Evolutionary conservation across 2,329 filamentous ascomycete species (phyloP).

Genomic region (Bertia moriformis): DNA sequence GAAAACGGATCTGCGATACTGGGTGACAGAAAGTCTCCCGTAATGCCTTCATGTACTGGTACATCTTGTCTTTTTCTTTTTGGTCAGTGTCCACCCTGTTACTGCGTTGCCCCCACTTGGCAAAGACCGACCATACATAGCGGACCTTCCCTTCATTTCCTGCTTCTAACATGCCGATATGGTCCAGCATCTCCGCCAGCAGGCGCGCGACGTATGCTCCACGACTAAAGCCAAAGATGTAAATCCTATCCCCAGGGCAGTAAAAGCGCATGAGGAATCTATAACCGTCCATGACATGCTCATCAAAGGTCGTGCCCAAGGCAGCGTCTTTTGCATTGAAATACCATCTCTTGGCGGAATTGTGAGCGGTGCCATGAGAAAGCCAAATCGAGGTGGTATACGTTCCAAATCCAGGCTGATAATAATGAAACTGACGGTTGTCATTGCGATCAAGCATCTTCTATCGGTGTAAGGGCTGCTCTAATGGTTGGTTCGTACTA

Average conservation of each 20-base stretch:
- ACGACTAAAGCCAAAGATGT: slow-evolving; percentile 33
- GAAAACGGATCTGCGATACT: slow-evolving; percentile 35
- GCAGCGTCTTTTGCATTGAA: slow-evolving; percentile 28
- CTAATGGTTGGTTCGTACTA: neutral
- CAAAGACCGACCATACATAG: slow-evolving; percentile 46
- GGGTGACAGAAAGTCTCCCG: slow-evolving; percentile 43
- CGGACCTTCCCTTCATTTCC: slow-evolving; percentile 48
- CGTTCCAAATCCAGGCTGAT: neutral
- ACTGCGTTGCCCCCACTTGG: slow-evolving; percentile 27
- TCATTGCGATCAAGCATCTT: neutral
- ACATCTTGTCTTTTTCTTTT: slow-evolving; percentile 25
- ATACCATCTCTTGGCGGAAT: neutral
- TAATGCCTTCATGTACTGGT: slow-evolving; percentile 39
- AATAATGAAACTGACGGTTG: neutral
- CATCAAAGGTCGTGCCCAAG: slow-evolving; percentile 40
- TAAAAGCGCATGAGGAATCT: slow-evolving; percentile 37
- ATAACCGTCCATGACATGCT: slow-evolving; percentile 49
- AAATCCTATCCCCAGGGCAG: slow-evolving; percentile 17
- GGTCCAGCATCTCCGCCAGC: slow-evolving; percentile 45
- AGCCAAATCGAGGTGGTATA: neutral
- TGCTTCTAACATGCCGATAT: slow-evolving; percentile 39
- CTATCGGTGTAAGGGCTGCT: too few species aligned
- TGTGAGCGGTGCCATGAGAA: neutral
- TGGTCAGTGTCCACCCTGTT: slow-evolving; percentile 17
- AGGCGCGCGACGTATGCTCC: slow-evolving; percentile 37